These are phyloP conservation scores for Pythium scleroteichum DNA, from an alignment of 352 stramenopile genomes.

Conservation along the genomic window DNA sequence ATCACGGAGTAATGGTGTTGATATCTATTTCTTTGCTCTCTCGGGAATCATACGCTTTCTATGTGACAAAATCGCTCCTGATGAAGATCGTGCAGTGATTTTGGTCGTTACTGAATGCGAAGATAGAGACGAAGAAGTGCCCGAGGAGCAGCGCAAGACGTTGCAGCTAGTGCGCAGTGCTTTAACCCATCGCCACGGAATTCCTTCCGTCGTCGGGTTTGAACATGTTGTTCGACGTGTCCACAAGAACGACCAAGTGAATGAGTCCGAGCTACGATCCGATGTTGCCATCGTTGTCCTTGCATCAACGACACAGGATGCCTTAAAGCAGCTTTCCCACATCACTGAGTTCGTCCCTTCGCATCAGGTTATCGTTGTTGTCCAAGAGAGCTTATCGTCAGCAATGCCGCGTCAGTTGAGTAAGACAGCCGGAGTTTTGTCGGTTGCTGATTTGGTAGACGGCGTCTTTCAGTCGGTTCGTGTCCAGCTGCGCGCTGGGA, in stretches of 20 bases:
- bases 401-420: neutral
- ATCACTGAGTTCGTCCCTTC: constrained; percentile 8
- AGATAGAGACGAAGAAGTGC: neutral
- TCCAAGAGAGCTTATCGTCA: constrained; percentile 17
- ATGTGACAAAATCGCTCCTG: constrained; percentile 9
- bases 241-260: constrained; percentile 3
- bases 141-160: neutral
- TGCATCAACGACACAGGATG: constrained; percentile 6
- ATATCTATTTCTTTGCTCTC: constrained; percentile 29
- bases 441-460: constrained; percentile 54
- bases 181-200: constrained; percentile 20
- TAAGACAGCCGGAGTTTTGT: constrained; percentile 31
- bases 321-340: neutral
- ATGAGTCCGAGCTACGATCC: neutral
- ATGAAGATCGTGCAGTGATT: neutral
- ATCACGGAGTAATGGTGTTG: constrained; percentile 20
- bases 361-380: constrained; percentile 17
- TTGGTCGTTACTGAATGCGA: constrained; percentile 1
- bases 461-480: constrained; percentile 53
- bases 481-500: constrained; percentile 38
- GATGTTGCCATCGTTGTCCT: constrained; percentile 9
- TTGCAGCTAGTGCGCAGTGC: constrained; percentile 9
- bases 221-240: neutral
- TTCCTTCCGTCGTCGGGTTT: constrained; percentile 3
- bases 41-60: constrained; percentile 31